A percentile compares a stretch with the other conserved stretches of the same genome.
These are phyloP conservation scores for Taphrina communis DNA, from an alignment of 1,139 yeast species.

Conservation along the genomic window DNA sequence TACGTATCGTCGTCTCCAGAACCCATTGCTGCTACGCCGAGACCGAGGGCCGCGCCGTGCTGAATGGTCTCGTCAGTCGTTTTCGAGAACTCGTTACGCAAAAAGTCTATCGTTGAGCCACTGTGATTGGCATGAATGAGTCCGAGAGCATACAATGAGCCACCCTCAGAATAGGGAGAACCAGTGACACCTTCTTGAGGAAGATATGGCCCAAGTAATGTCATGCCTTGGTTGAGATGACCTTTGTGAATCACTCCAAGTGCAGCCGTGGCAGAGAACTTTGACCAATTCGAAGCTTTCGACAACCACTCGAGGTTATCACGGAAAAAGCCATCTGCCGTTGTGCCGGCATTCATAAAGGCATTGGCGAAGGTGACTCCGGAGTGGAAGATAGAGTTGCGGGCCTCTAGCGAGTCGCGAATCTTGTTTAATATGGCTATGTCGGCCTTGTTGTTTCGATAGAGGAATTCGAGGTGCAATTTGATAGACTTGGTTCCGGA, in stretches of 20 bases:
- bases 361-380: constrained; percentile 96
- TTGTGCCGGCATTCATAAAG: constrained; percentile 94
- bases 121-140: constrained; percentile 97
- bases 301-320: constrained; percentile 94
- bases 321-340: constrained; percentile 91
- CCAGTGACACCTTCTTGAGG: constrained; percentile 56
- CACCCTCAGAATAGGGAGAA: constrained; percentile 92
- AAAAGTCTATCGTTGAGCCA: constrained; percentile 78
- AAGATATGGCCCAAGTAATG: constrained; percentile 84
- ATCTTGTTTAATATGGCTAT: constrained; percentile 79
- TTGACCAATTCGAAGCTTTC: constrained; percentile 97
- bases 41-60: constrained; percentile 95
- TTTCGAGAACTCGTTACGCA: constrained; percentile 61
- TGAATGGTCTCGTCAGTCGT: constrained; percentile 69
- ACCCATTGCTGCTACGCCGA: constrained; percentile 98
- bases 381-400: constrained; percentile 91
- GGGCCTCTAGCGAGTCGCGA: constrained; percentile 81
- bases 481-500: constrained; percentile 96
- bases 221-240: constrained; percentile 86
- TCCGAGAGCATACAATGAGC: constrained; percentile 91
- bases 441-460: constrained; percentile 87
- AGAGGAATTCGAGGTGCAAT: constrained; percentile 83
- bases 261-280: constrained; percentile 97
- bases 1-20: constrained; percentile 74
- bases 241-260: constrained; percentile 97